Evolutionary conservation across 345 rosid genomes (phyloP), one percentile per base, ranked within the genome.

Genomic region (Eucalyptus globulus): DNA sequence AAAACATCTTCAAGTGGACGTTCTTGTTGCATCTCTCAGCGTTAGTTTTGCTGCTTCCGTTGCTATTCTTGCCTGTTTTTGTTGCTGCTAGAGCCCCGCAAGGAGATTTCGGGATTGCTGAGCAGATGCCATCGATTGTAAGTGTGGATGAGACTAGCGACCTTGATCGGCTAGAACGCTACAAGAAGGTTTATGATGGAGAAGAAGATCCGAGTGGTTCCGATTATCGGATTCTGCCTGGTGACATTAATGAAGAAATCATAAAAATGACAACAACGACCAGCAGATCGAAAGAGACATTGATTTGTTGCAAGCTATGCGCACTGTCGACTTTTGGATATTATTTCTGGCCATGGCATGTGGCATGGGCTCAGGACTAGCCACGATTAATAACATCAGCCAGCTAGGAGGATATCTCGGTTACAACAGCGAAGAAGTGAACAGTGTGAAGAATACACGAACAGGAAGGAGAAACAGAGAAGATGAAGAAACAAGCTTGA

Each of bases 341-440:
- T 91, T 93, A 90, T 92, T 90, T 89, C 89, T 93, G 47, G 90
- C 94, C 22, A 92, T 93, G 94, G 92, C 93, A 72, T 94, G 96
- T 69, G 95, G 97, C 44, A 90, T 93, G 93, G 96, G 95, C 12
- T 91, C 96, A 6, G 97, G 97, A 62, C 94, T 94, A 24, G 93
- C 94, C 31, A 92, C 94, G 4, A 89, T 93, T 31, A 93, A 94
- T 80, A 94, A 94, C 87, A 85, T 95, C n/a, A 87, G 94, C 92
- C 95, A 95, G 89, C 89, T 95, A 21, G 96, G 95, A 87, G 93
- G 89, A 65, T 91, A 95, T 85, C 92, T 95, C 24, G 94, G 94
- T 65, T 95, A 94, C 89, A 67, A 91, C 14, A 92, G 90, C 67
- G 51, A 67, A 19, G 93, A 91, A 87, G 90, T 91, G 34, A 93